phyloP scores from a whole-genome alignment of 2,329 filamentous ascomycete genomes.

The Clarireedia homoeocarpa region DNA sequence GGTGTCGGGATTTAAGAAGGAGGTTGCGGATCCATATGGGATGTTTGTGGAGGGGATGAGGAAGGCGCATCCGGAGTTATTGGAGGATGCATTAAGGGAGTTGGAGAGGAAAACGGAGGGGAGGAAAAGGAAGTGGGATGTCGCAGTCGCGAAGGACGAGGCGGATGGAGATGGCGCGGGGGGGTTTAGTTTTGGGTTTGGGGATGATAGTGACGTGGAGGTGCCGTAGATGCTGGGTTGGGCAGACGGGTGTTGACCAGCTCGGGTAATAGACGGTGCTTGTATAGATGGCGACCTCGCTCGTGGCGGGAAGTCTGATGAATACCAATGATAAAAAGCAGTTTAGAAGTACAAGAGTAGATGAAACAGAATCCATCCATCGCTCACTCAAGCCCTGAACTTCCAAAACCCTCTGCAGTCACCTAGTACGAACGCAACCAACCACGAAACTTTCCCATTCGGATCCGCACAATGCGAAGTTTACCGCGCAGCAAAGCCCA shows the following conservation, averaged over 20 bases:
- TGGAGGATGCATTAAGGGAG: conserved; percentile 56
- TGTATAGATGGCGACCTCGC: background rate
- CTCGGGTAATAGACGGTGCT: background rate
- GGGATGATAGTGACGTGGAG: conserved; percentile 45
- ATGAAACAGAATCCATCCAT: no score
- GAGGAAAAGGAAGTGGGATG: conserved; percentile 82
- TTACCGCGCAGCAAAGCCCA: no score
- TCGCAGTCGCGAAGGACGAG: conserved; percentile 51
- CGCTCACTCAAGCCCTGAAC: no score
- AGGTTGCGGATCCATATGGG: conserved; percentile 63
- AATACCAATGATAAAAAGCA: no score
- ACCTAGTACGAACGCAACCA: no score
- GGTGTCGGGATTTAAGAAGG: conserved; percentile 74
- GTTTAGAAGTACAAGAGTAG: no score
- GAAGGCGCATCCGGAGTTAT: conserved; percentile 55
- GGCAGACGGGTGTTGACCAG: background rate
- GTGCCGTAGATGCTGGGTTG: conserved; percentile 20
- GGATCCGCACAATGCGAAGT: no score
- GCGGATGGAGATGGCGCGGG: conserved; percentile 33
- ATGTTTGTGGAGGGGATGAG: conserved; percentile 66
- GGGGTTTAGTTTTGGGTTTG: conserved; percentile 59
- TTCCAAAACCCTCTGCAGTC: no score
- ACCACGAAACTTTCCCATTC: no score
- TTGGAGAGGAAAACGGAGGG: conserved; percentile 53
- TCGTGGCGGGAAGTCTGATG: no score